These are phyloP conservation scores for Coemansia sp. DNA, from an alignment of 192 early-diverging fungal species.

Conservation along the genomic window DNA sequence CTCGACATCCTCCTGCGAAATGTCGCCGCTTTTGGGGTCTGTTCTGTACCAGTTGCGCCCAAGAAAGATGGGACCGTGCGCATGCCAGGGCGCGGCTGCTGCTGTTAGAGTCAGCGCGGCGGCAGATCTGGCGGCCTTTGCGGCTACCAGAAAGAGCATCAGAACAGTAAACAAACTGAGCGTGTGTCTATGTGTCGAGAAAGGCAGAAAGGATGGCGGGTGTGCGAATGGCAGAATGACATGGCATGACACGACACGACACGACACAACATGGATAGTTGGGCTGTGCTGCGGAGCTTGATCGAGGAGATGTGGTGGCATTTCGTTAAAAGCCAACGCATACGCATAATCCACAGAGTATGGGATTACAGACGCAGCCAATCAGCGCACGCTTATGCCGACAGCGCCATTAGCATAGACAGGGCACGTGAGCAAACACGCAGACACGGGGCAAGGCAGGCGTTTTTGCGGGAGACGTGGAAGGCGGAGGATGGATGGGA, in stretches of 20 bases:
- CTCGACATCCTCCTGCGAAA: slow-evolving; percentile 40
- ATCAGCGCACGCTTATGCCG: slow-evolving; percentile 43
- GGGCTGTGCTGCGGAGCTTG: too few species aligned
- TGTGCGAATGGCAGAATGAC: too few species aligned
- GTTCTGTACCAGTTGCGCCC: not conserved
- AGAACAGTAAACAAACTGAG: too few species aligned
- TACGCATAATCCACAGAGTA: not conserved
- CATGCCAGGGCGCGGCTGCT: not conserved
- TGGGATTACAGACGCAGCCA: slow-evolving; percentile 35
- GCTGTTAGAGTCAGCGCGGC: too few species aligned
- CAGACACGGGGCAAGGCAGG: not conserved
- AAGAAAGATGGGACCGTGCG: not conserved
- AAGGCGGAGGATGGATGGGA: not conserved
- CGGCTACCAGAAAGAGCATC: too few species aligned
- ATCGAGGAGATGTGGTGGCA: too few species aligned
- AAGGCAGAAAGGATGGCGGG: too few species aligned
- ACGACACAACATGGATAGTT: too few species aligned
- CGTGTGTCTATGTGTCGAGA: too few species aligned
- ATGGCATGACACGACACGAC: too few species aligned
- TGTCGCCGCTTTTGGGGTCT: slow-evolving; percentile 22
- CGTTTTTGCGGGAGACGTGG: not conserved
- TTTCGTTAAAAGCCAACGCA: not conserved
- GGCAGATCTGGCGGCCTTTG: too few species aligned
- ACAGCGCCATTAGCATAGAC: slow-evolving; percentile 1
- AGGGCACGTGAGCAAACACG: not conserved